These are phyloP conservation scores for Trichoderma asperellum DNA, from an alignment of 2,329 filamentous ascomycete species.

Conservation along the genomic window DNA sequence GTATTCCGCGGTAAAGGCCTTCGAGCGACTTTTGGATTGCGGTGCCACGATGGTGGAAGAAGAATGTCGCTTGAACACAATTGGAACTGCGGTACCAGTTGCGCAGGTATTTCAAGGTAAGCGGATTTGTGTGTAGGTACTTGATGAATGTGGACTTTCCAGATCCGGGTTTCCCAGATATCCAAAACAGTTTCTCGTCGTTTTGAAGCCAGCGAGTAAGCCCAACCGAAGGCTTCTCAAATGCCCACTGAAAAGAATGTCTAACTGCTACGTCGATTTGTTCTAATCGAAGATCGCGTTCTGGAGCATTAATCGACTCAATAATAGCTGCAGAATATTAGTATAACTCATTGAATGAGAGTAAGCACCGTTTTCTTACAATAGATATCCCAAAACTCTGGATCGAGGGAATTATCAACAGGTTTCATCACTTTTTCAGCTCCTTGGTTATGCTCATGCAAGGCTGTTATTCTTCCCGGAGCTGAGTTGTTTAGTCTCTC, in stretches of 20 bases:
- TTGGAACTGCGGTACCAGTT: background rate
- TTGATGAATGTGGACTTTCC: slow-evolving; percentile 26
- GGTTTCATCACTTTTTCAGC: too few species aligned
- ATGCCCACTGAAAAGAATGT: slow-evolving; percentile 20
- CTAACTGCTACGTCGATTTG: background rate
- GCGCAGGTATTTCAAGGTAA: background rate
- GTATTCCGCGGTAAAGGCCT: slow-evolving; percentile 11
- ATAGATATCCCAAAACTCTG: background rate
- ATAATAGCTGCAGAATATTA: background rate
- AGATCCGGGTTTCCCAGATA: slow-evolving; percentile 15
- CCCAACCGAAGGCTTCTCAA: background rate
- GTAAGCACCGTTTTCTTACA: background rate
- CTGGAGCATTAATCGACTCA: background rate
- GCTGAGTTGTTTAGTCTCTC: too few species aligned
- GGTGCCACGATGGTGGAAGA: slow-evolving; percentile 13
- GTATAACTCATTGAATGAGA: background rate
- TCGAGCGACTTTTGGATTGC: slow-evolving; percentile 14
- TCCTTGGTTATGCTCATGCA: too few species aligned
- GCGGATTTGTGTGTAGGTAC: background rate
- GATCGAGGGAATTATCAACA: background rate
- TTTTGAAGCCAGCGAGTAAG: background rate
- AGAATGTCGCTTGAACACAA: slow-evolving; percentile 5
- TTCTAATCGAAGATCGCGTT: background rate
- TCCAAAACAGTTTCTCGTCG: background rate
- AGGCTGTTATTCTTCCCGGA: too few species aligned